Base-by-base conservation (phyloP, 192 early-diverging fungal species). In the Entophlyctis luteolus region DNA sequence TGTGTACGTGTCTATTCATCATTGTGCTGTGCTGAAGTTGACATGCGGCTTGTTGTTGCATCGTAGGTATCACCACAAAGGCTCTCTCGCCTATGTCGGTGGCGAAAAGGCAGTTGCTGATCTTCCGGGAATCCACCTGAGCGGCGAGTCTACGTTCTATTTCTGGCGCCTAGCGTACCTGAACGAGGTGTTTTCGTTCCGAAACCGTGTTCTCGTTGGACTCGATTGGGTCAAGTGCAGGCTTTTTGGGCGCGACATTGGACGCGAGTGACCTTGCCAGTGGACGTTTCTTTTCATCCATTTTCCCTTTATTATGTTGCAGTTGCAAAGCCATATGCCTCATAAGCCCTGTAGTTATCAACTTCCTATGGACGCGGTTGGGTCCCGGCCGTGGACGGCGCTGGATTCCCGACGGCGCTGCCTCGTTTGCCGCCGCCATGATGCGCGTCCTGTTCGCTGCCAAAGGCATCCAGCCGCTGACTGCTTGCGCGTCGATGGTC, bases 21-120 rank as follows among this genome's bases (percentile, higher is more conserved):
- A 2, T 67, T 55, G 32, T 4, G 8, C 16, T 57, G 12, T 18
- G 20, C n/a, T n/a, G n/a, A n/a, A n/a, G n/a, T n/a, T n/a, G n/a
- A n/a, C n/a, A n/a, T n/a, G n/a, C n/a, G n/a, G n/a, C n/a, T n/a
- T n/a, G n/a, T n/a, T n/a, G n/a, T n/a, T n/a, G n/a, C 87, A 89
- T 48, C 91, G 91, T 79, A 81, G 88, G 58, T 96, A 94, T 80
- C 79, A 86, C 46, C 90, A 92, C 59, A 81, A 90, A 69, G 94
- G 93, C 29, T 90, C 91, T 6, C 72, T 96, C 42, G 93, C 92
- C 58, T 95, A 97, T 72, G 90, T 97, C 78, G 92, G 93, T 6
- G 84, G 85, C 23, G 95, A 98, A 65, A 87, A 89, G 77, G 95
- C 93, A 36, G 93, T 97, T 77, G 93, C 93, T 3, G 93, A 98